These are phyloP conservation scores for Quercus robur DNA, from an alignment of 306 rosid species.

Conservation along the genomic window DNA sequence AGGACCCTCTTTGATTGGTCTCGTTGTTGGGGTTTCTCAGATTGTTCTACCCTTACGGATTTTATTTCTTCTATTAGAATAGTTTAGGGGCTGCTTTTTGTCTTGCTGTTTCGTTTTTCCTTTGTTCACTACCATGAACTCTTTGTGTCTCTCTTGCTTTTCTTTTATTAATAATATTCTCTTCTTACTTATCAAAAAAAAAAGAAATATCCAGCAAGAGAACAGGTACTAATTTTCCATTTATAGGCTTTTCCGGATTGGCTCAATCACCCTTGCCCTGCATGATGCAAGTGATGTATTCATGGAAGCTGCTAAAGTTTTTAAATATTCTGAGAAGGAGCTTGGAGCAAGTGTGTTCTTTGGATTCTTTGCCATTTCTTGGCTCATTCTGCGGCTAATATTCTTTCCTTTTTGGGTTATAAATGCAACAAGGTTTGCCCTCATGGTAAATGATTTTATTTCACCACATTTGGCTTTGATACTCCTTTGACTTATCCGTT, in stretches of 20 bases:
- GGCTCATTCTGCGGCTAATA: constrained; percentile 82
- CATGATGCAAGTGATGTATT: constrained; percentile 95
- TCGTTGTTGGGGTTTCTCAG: too few relatives aligned
- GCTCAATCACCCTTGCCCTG: constrained; percentile 78
- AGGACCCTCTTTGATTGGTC: too few relatives aligned
- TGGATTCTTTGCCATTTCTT: constrained; percentile 78
- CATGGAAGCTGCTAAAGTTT: constrained; percentile 97
- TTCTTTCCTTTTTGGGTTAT: constrained; percentile 88
- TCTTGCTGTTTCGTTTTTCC: too few relatives aligned
- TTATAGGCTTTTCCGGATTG: constrained; percentile 86
- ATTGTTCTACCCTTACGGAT: too few relatives aligned
- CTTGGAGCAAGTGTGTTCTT: constrained; percentile 81
- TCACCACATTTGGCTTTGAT: constrained; percentile 20
- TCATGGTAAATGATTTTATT: constrained; percentile 26
- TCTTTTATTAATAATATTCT: too few relatives aligned
- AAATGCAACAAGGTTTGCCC: constrained; percentile 76
- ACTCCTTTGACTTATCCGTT: constrained; percentile 22
- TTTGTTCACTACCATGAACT: too few relatives aligned
- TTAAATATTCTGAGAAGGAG: constrained; percentile 89
- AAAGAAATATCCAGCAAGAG: constrained; percentile 9
- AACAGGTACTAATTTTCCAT: constrained; percentile 16
- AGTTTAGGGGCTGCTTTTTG: too few relatives aligned
- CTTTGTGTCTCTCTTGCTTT: too few relatives aligned
- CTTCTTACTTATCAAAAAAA: too few relatives aligned
- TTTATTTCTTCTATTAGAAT: too few relatives aligned